phyloP scores from a whole-genome alignment of 2,329 filamentous ascomycete species.

The Pseudocercospora ulei region DNA sequence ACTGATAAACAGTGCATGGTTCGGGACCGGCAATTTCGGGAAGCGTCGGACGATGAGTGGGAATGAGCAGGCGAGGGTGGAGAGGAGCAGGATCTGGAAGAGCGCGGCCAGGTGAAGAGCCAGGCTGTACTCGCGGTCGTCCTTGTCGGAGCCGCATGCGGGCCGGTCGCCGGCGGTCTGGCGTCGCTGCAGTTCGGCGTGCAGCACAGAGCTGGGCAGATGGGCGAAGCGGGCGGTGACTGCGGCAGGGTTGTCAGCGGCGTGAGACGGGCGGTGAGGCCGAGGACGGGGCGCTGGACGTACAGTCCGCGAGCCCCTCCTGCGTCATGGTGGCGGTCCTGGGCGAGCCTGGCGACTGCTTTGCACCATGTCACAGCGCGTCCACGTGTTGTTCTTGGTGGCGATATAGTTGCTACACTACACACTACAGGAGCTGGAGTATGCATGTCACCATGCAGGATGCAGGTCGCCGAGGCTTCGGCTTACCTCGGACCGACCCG shows the following conservation, averaged over 20 bases:
- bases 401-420: no score
- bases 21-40: slow-evolving; percentile 51
- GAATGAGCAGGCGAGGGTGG: slow-evolving; percentile 52
- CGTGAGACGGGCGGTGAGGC: slow-evolving; percentile 1
- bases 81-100: slow-evolving; percentile 48
- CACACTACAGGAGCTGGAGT: no score
- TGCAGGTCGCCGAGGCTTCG: no score
- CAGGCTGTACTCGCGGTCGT: slow-evolving; percentile 46
- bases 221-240: slow-evolving; percentile 31
- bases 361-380: slow-evolving; percentile 5
- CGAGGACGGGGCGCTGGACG: not conserved
- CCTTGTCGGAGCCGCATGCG: slow-evolving; percentile 45
- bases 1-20: slow-evolving; percentile 50
- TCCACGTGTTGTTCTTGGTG: no score
- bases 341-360: not conserved
- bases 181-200: slow-evolving; percentile 44
- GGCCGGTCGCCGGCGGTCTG: slow-evolving; percentile 41
- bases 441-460: no score
- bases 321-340: slow-evolving; percentile 17
- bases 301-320: slow-evolving; percentile 16
- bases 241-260: slow-evolving; percentile 16
- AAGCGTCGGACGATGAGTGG: slow-evolving; percentile 52
- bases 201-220: slow-evolving; percentile 40
- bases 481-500: no score
- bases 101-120: slow-evolving; percentile 50